Base-by-base conservation (phyloP, 163 green algal species). In the Coccomyxa subellipsoidea region DNA sequence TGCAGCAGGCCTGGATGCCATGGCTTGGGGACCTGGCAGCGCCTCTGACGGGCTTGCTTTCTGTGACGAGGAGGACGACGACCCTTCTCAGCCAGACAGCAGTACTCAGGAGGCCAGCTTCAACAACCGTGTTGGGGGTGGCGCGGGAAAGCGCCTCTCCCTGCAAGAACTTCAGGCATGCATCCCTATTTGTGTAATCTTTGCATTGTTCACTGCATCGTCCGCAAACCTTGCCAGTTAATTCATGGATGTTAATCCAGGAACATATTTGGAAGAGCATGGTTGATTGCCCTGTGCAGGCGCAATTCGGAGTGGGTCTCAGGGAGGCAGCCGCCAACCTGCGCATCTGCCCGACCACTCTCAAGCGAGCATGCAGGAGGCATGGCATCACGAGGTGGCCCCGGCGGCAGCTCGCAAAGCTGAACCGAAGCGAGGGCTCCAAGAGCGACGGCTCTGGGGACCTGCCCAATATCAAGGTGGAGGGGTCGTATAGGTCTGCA, bases 351-450 rank as follows among this genome's bases (percentile, higher is more conserved):
- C 75, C 83, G 34, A 91, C 87, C n/a, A 89, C 87, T 0, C 69
- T 91, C 4, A 87, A 83, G 79, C 73, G 83, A 27, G 83, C 83
- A 0, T 87, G 70, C 47, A 82, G 95, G 70, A 90, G 95, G 12
- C 90, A 97, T 71, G 94, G 94, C 54, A 98, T 98, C 80, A 89
- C 90, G 76, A 84, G 94, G 7, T 98, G 94, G 94, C 94, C 94
- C 7, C 88, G 92, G 8, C 87, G 94, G 21, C 92, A 95, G 86
- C 38, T 80, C 18, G 76, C 76, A 2, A 66, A 69, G 25, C 76
- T 80, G 15, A 66, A 36, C 76, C 76, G 39, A 8, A n/a, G n/a
- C 25, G 76, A 69, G 31, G 37, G 37, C 36, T 59, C 39, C 23
- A 80, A 37, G 15, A 38, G 76, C 37, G 39, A 80, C 37, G 32